phyloP scores from a whole-genome alignment of 495 filamentous ascomycete species.

The Evernia prunastri region DNA sequence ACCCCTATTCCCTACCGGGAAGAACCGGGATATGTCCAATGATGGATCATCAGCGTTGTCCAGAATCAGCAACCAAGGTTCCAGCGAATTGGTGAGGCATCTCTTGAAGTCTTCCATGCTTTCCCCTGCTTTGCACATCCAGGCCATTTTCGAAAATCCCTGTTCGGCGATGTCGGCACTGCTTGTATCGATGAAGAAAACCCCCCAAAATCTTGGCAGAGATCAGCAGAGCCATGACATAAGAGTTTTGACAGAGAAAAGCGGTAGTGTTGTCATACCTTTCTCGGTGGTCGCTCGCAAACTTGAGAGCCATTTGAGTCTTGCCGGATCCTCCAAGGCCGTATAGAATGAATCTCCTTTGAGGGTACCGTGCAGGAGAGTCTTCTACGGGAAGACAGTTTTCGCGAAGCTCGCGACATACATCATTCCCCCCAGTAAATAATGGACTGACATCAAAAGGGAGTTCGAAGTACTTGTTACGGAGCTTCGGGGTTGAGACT shows the following conservation, averaged over 20 bases:
- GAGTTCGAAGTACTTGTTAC: conserved; percentile 18
- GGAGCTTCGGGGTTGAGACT: background rate
- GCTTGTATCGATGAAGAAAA: conserved; percentile 43
- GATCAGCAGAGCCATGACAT: background rate
- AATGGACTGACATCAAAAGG: conserved; percentile 18
- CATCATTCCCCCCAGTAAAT: conserved; percentile 16
- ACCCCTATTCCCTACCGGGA: conserved; percentile 34
- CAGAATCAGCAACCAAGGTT: conserved; percentile 41
- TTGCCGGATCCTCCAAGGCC: conserved; percentile 39
- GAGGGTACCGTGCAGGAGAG: background rate
- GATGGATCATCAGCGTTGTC: conserved; percentile 44
- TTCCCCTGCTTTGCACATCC: conserved; percentile 24
- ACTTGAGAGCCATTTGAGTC: conserved; percentile 37
- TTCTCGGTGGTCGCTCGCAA: conserved; percentile 30
- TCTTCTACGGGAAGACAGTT: conserved; percentile 4
- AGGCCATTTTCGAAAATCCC: conserved; percentile 29
- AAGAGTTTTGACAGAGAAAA: background rate
- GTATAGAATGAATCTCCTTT: conserved; percentile 32
- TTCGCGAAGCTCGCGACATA: conserved; percentile 13
- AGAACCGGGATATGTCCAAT: conserved; percentile 30
- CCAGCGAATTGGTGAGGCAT: conserved; percentile 30
- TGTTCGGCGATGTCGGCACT: conserved; percentile 27
- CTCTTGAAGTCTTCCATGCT: conserved; percentile 29
- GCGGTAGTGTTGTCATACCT: conserved; percentile 26
- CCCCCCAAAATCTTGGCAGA: conserved; percentile 30